A percentile compares a stretch with the other conserved stretches of the same genome.
These are phyloP conservation scores for Daldinia childiae DNA, from an alignment of 495 filamentous ascomycete genomes.

Conservation along the genomic window DNA sequence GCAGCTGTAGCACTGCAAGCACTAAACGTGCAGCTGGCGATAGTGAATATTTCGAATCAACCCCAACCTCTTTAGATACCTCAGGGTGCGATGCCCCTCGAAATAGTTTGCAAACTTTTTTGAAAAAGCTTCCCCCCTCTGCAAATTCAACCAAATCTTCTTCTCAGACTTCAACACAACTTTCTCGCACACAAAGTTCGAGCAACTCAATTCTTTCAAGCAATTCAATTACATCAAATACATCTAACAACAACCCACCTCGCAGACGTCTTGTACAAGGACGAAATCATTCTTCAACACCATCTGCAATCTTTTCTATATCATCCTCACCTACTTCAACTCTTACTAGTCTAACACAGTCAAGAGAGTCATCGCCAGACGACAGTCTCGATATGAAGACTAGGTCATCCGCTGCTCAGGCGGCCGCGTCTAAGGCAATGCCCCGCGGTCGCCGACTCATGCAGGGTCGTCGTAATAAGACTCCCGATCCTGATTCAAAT, in stretches of 20 bases:
- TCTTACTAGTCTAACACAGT: conserved; percentile 33
- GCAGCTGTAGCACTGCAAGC: background rate
- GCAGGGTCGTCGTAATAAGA: conserved; percentile 63
- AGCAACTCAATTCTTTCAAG: conserved; percentile 7
- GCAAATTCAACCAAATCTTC: conserved; percentile 18
- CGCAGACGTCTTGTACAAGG: conserved; percentile 42
- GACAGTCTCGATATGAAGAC: conserved; percentile 4
- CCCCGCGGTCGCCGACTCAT: conserved; percentile 58
- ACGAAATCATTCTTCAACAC: conserved; percentile 35
- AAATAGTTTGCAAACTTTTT: conserved; percentile 26
- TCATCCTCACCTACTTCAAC: conserved; percentile 39
- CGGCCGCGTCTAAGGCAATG: conserved; percentile 45
- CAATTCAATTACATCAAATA: background rate
- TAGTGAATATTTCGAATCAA: background rate
- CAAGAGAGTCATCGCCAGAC: conserved; percentile 19
- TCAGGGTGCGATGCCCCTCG: conserved; percentile 2
- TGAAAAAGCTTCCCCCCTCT: conserved; percentile 4
- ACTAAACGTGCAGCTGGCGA: background rate
- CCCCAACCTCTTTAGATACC: background rate
- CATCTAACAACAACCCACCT: conserved; percentile 13
- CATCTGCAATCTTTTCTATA: conserved; percentile 39
- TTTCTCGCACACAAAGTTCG: conserved; percentile 19
- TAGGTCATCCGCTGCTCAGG: background rate
- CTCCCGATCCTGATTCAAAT: conserved; percentile 50
- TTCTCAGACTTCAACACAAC: conserved; percentile 20